These are phyloP conservation scores for Cutaneotrichosporon cavernicola DNA, from an alignment of 1,284 basidiomycete genomes.

Conservation along the genomic window DNA sequence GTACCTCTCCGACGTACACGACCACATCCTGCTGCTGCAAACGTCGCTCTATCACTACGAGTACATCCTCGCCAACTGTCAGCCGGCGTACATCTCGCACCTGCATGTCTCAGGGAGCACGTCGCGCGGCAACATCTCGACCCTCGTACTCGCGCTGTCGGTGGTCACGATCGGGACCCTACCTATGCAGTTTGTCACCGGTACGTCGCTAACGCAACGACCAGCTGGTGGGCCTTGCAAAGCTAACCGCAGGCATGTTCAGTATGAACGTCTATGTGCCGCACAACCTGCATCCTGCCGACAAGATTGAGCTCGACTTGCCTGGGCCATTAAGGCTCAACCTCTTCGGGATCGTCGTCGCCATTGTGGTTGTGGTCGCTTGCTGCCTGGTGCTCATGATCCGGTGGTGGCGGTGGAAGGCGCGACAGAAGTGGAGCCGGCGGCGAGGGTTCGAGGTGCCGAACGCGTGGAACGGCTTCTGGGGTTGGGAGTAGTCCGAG, in stretches of 20 bases:
- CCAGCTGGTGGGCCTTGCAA: not conserved
- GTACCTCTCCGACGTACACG: conserved; percentile 90
- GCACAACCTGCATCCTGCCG: conserved; percentile 38
- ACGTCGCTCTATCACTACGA: conserved; percentile 85
- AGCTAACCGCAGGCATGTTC: conserved; percentile 59
- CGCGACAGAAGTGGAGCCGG: conserved; percentile 37
- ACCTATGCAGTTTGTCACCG: conserved; percentile 65
- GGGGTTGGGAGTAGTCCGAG: conserved; percentile 38
- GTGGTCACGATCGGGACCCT: conserved; percentile 67
- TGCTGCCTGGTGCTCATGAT: conserved; percentile 45
- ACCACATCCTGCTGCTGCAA: conserved; percentile 87
- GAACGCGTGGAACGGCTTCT: conserved; percentile 44
- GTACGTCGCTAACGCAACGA: conserved; percentile 52
- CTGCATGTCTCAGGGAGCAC: conserved; percentile 65
- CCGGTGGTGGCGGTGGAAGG: conserved; percentile 47
- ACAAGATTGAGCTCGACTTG: conserved; percentile 29
- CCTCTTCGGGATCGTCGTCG: conserved; percentile 46
- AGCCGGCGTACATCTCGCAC: conserved; percentile 79
- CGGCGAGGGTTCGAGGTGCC: conserved; percentile 35
- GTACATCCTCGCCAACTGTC: conserved; percentile 79
- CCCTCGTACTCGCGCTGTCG: conserved; percentile 66
- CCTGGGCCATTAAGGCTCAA: conserved; percentile 30
- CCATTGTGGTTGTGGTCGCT: conserved; percentile 39
- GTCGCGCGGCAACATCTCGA: conserved; percentile 66
- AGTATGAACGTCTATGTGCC: conserved; percentile 63